Evolutionary conservation across 208 protist species (phyloP).

Genomic region (Acanthamoeba royreba): DNA sequence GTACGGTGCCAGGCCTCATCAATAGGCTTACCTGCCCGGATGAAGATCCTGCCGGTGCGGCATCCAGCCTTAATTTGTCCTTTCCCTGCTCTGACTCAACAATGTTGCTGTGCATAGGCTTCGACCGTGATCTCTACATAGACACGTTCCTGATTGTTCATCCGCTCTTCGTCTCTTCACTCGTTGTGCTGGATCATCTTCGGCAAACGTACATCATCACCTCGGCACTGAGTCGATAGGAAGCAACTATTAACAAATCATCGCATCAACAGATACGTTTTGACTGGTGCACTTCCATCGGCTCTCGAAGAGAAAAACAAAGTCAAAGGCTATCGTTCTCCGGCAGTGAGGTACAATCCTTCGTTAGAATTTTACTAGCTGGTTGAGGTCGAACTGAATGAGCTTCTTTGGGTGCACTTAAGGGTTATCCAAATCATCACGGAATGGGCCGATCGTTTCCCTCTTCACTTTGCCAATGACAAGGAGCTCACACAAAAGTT

Average conservation of each 20-base stretch:
- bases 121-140: conserved; percentile 7
- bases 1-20: neutral
- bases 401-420: neutral
- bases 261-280: neutral
- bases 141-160: conserved; percentile 21
- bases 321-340: neutral
- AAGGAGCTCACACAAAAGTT: neutral
- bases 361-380: neutral
- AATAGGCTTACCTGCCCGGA: neutral
- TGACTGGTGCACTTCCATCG: neutral
- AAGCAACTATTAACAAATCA: neutral
- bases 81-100: neutral
- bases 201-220: neutral
- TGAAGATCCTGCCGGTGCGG: neutral
- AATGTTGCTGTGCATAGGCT: neutral
- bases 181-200: neutral
- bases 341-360: neutral
- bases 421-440: neutral
- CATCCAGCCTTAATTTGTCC: neutral
- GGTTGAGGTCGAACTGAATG: neutral
- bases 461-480: neutral
- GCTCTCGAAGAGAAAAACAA: neutral
- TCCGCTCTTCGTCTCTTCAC: neutral
- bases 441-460: neutral
- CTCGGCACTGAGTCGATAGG: neutral